Evolutionary conservation across 768 basidiomycete genomes (phyloP), one percentile per base, ranked within the genome.

Genomic region (Astraeus odoratus): DNA sequence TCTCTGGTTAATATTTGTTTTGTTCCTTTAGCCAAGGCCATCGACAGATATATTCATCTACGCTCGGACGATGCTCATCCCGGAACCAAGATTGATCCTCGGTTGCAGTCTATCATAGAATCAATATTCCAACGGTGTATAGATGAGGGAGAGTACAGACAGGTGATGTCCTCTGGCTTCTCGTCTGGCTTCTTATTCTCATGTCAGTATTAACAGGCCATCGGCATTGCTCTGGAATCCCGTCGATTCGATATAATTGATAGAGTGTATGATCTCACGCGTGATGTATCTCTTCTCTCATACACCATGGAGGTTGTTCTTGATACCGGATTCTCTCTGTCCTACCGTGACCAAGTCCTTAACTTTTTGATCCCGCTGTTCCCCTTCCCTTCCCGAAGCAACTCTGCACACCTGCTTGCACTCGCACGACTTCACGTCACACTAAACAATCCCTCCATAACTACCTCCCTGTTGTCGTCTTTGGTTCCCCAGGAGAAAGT

Each of bases 141-240:
- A 40, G 74, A 81, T 8, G 91, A 95, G 49, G 85, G 86, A 43
- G 93, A 97, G 66, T 89, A 78, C 67, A 92, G 86, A 61, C 91
- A 97, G 72, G 93, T 87, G 31, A 47, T 70, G 58, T 20, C 34
- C 23, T 34, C 41, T 43, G 39, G n/a, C n/a, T 10, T 16, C 18
- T 27, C 26, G 18, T 25, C 13, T 20, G 20, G 26, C 35, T 30
- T 12, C 48, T 42, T 48, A 43, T 33, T 40, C 47, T 57, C 47
- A 50, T 42, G 4, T 5, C 39, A 25, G 20, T 30, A 18, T 44
- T 23, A 48, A 31, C 52, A 94, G 89, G 94, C 92, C 8, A 84
- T 97, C 51, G 94, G 96, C 19, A 88, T 99, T 56, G 95, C 95
- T 4, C 76, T 99, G 9, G 94, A 98, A 58, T 83, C 94, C 22